These are phyloP conservation scores for Trichoderma afroharzianum DNA, from an alignment of 2,329 filamentous ascomycete species.

Conservation along the genomic window DNA sequence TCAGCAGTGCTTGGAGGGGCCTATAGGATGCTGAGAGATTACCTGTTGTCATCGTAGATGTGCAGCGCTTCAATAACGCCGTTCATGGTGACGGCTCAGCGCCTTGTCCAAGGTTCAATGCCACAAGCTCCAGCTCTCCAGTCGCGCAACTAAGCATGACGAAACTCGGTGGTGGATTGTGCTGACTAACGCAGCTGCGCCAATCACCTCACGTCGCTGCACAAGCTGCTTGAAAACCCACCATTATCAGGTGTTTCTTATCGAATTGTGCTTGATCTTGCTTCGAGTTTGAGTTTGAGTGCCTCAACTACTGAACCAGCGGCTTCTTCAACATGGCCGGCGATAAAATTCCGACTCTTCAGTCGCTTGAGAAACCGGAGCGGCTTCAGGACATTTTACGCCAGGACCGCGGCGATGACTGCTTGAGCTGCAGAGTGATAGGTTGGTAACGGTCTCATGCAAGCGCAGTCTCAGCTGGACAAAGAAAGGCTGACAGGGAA, in stretches of 20 bases:
- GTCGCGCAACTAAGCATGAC: constrained; percentile 28
- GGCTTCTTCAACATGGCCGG: constrained; percentile 29
- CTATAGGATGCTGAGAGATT: constrained; percentile 28
- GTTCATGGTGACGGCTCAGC: constrained; percentile 59
- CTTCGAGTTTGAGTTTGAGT: background rate
- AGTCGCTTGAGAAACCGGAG: constrained; percentile 57
- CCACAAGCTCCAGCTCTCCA: constrained; percentile 4
- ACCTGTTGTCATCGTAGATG: constrained; percentile 96
- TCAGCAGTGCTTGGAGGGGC: background rate
- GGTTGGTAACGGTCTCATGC: constrained; percentile 47
- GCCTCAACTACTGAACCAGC: constrained; percentile 9
- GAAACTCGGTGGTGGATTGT: constrained; percentile 21
- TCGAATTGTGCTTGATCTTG: background rate
- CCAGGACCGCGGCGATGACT: constrained; percentile 60
- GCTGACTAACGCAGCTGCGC: constrained; percentile 8
- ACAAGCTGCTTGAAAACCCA: constrained; percentile 4
- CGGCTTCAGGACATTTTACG: constrained; percentile 57
- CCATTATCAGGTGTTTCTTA: background rate
- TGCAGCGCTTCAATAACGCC: constrained; percentile 92
- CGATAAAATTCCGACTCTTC: constrained; percentile 47
- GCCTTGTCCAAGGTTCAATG: constrained; percentile 21
- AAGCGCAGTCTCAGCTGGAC: background rate
- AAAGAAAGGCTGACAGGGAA: background rate
- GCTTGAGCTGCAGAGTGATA: constrained; percentile 65
- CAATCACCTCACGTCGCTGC: background rate